phyloP scores from a whole-genome alignment of 768 basidiomycete genomes.

The Termitomyces sp. region DNA sequence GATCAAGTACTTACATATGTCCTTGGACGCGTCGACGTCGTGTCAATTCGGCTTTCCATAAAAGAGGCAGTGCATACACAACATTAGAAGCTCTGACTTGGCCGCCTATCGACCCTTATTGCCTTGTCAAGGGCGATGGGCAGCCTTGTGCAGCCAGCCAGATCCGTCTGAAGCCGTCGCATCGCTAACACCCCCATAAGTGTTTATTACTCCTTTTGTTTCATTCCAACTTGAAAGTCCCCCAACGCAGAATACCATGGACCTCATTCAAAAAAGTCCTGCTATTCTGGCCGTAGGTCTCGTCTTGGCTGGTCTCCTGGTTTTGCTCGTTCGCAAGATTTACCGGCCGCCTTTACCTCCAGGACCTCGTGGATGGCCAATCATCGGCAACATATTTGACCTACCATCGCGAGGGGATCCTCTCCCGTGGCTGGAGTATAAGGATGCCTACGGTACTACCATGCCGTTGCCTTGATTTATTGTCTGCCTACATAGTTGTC shows the following conservation, averaged over 20 bases:
- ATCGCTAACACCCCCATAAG: too few species aligned
- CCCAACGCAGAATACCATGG: not conserved
- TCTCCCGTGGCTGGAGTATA: constrained; percentile 21
- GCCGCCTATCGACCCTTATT: too few species aligned
- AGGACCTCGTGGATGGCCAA: constrained; percentile 30
- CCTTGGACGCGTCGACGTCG: too few species aligned
- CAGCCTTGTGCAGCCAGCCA: too few species aligned
- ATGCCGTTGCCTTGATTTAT: not conserved
- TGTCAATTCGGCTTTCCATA: too few species aligned
- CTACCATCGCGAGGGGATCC: constrained; percentile 24
- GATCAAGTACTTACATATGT: too few species aligned
- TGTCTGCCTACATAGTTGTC: constrained; percentile 12
- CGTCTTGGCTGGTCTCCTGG: not conserved
- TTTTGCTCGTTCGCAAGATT: not conserved
- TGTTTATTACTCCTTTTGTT: too few species aligned
- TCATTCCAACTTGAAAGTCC: not conserved
- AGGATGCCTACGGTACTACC: constrained; percentile 23
- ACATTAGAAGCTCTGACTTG: too few species aligned
- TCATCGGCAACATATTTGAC: constrained; percentile 33
- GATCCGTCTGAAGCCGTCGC: too few species aligned
- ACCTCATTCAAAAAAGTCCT: not conserved
- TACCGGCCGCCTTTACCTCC: constrained; percentile 23
- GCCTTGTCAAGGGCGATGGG: too few species aligned
- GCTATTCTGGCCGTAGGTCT: not conserved
- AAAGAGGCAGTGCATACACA: too few species aligned